These are phyloP conservation scores for Leishmania turanica DNA, from an alignment of 208 protist genomes.

Conservation along the genomic window DNA sequence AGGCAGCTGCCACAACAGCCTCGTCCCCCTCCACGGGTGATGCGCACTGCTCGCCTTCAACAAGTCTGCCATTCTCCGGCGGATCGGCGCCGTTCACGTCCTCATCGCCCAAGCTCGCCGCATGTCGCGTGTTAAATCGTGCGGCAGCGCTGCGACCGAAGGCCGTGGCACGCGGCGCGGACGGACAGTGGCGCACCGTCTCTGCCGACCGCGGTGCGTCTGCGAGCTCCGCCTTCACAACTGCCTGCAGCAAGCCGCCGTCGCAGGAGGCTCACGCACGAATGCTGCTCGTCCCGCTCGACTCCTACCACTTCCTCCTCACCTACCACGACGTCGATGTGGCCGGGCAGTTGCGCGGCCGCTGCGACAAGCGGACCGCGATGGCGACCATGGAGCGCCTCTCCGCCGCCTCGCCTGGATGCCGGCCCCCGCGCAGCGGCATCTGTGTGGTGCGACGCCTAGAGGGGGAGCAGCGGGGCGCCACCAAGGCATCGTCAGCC, in stretches of 20 bases:
- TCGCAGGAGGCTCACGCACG: background rate
- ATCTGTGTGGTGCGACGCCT: constrained; percentile 26
- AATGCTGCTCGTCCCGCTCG: constrained; percentile 24
- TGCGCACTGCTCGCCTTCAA: background rate
- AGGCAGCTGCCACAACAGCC: background rate
- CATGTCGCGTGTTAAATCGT: background rate
- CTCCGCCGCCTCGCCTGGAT: constrained; percentile 16
- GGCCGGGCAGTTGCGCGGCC: background rate
- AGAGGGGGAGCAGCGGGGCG: constrained; percentile 12
- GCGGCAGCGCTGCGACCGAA: background rate
- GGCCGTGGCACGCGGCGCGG: background rate
- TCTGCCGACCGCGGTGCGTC: background rate
- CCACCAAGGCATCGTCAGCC: background rate
- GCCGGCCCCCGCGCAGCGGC: constrained; percentile 21
- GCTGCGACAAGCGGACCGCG: constrained; percentile 1
- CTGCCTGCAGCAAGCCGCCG: background rate
- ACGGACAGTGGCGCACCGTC: constrained; percentile 8
- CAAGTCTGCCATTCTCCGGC: constrained; percentile 14
- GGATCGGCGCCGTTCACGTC: constrained; percentile 22
- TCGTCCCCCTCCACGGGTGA: background rate
- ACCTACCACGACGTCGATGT: constrained; percentile 16
- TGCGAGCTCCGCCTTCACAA: background rate
- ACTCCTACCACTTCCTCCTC: constrained; percentile 30
- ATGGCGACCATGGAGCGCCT: constrained; percentile 9
- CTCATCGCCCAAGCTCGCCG: background rate